Evolutionary conservation across 495 filamentous ascomycete species (phyloP), one percentile per base, ranked within the genome.

Genomic region (Penicillium pancosmium): DNA sequence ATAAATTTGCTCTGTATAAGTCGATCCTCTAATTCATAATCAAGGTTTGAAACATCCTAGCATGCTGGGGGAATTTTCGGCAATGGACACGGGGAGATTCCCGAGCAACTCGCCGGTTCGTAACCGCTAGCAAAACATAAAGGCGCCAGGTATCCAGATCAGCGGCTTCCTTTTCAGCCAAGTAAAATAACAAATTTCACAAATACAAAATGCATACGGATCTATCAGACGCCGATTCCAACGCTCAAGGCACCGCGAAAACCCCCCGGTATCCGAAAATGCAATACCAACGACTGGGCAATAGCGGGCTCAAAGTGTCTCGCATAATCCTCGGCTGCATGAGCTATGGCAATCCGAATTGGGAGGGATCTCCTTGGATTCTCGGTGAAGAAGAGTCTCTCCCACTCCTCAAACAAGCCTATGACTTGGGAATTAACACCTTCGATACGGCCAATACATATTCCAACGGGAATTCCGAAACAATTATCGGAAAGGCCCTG

Each of bases 401-500:
- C 2, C 84, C 84, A 7, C 68, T 90, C 12, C 77, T 91, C 55
- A 86, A 90, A 68, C 77, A 82, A 10, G 88, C 87, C 38, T 90
- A 84, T 61, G 81, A 90, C 59, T 60, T 72, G 25, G 88, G 88
- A 8, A 79, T 91, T 54, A 89, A 78, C 54, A 80, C 77, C 34
- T 81, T 76, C 69, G 78, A 81, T 55, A 80, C 76, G 57, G 80
- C 79, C 11, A 77, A 82, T 62, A 72, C 77, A 34, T 92, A 92
- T 72, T 89, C 85, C 0, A 84, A 91, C 64, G 90, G 89, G 31
- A 63, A 58, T 0, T 88, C 84, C 12, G 90, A 93, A 70, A 59
- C 75, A 36, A 86, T 92, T 60, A 78, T 92, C 52, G 88, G 82
- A 59, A 91, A 90, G 69, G 87, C 87, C 2, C 69, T 92, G 33